Conservation (phyloP, 2,329 filamentous ascomycete genomes). For the Fusarium udum region DNA sequence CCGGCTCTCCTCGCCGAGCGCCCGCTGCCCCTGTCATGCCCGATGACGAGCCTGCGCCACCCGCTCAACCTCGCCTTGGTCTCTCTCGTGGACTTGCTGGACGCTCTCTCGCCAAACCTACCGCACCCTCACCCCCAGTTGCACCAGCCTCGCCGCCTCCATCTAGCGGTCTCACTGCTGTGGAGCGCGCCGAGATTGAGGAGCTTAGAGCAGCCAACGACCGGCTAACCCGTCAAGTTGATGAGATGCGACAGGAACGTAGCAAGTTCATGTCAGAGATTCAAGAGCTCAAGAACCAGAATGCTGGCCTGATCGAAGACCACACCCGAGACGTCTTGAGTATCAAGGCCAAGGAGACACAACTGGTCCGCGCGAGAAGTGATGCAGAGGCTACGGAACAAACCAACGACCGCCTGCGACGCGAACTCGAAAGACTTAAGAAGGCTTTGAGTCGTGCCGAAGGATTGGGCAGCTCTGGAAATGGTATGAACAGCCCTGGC, state of each 20-base stretch:
- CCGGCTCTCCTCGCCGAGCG: slow-evolving; percentile 65
- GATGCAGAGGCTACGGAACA: slow-evolving; percentile 91
- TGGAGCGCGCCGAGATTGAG: slow-evolving; percentile 93
- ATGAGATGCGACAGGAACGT: slow-evolving; percentile 84
- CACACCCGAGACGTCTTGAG: slow-evolving; percentile 94
- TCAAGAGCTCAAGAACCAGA: slow-evolving; percentile 94
- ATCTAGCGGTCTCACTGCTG: slow-evolving; percentile 72
- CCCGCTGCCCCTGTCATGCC: slow-evolving; percentile 59
- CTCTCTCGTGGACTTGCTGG: slow-evolving; percentile 84
- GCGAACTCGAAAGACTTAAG: slow-evolving; percentile 93
- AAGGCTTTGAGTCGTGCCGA: slow-evolving; percentile 77
- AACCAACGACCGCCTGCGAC: slow-evolving; percentile 81
- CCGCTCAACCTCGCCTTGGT: slow-evolving; percentile 69
- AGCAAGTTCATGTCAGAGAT: slow-evolving; percentile 86
- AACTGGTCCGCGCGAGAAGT: slow-evolving; percentile 88
- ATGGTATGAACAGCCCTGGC: slow-evolving; percentile 52
- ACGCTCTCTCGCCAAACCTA: slow-evolving; percentile 83
- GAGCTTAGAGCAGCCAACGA: slow-evolving; percentile 88
- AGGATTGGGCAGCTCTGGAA: slow-evolving; percentile 53
- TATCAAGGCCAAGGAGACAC: slow-evolving; percentile 98
- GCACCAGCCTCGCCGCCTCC: slow-evolving; percentile 66
- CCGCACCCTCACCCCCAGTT: slow-evolving; percentile 59
- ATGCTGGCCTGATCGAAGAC: slow-evolving; percentile 95
- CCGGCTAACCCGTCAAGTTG: slow-evolving; percentile 75
- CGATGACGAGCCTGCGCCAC: slow-evolving; percentile 69